Base-by-base conservation (phyloP, 2,329 filamentous ascomycete genomes). In the Graphilbum fragrans region DNA sequence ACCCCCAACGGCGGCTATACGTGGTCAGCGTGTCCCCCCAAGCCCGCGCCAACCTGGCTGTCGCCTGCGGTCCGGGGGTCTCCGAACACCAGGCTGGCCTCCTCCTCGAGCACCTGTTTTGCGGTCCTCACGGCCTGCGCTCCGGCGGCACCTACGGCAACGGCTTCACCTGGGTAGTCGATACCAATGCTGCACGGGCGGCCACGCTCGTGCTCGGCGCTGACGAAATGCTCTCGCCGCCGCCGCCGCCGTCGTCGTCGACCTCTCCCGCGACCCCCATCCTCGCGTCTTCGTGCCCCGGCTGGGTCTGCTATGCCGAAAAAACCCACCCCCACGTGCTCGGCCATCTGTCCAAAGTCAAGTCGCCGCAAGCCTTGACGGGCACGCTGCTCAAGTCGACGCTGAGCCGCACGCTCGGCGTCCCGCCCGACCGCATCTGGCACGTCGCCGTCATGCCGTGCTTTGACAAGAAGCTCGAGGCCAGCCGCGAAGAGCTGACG, bases 271-370 rank as follows among this genome's bases (percentile, higher is more conserved):
- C 53, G 21, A 50, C 45, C 20, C 47, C 86, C 0, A 77, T 90
- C 23, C 70, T 98, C 35, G 86, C 88, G 9, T 88, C 88, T 4
- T 86, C 86, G 18, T 98, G 92, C 58, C 92, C 92, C 1, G 92
- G 92, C 8, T 98, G 93, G 88, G 90, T 98, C 42, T 98, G 92
- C 63, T 98, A 98, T 55, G 90, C 90, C 21, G 92, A 98, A 60
- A 96, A 98, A 65, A 96, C 90, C 42, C 92, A 98, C 55, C 87
- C 92, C 2, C 82, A 95, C 55, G 79, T 96, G 42, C 71, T 98
- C 38, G 86, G 87, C 22, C 87, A 98, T 59, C 70, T 98, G 41
- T 95, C 88, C 44, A 77, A 77, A 38, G 71, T 96, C 48, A 98
- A 96, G 59, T 95, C 88, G 5, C 90, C 92, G 14, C 92, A 98